Percentiles rank a stretch among this genome's conserved stretches.
These are phyloP conservation scores for Excoecaria agallocha DNA, from an alignment of 345 rosid species.

Conservation along the genomic window DNA sequence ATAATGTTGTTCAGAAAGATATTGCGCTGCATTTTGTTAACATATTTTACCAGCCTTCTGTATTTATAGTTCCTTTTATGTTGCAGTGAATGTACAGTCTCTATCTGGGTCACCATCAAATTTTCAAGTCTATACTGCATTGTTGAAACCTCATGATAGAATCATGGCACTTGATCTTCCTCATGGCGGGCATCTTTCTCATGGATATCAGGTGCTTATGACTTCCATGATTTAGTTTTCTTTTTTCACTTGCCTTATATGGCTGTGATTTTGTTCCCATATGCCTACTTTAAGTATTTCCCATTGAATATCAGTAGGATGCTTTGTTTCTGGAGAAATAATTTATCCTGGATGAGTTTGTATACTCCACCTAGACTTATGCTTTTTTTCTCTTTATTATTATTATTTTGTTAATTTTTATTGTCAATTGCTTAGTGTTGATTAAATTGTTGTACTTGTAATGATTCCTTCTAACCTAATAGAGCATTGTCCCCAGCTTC, in stretches of 20 bases:
- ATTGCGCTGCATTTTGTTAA: not conserved
- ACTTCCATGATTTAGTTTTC: constrained; percentile 10
- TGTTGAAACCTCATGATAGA: constrained; percentile 91
- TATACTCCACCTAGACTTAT: no score
- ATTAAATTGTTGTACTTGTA: not conserved
- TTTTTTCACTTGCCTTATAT: not conserved
- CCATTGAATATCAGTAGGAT: not conserved
- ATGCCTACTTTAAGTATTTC: not conserved
- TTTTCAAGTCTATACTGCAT: constrained; percentile 94
- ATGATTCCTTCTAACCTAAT: not conserved
- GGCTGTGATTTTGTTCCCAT: not conserved
- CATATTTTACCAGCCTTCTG: constrained; percentile 6
- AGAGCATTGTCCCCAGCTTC: not conserved
- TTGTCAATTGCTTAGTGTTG: not conserved
- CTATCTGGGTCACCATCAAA: constrained; percentile 96
- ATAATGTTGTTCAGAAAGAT: not conserved
- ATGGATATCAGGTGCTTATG: constrained; percentile 86
- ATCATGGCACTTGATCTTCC: constrained; percentile 99
- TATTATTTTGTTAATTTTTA: not conserved
- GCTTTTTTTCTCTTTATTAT: no score
- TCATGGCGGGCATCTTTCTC: constrained; percentile 99
- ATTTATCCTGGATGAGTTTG: not conserved
- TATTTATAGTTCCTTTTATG: constrained; percentile 18
- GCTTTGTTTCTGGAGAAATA: not conserved
- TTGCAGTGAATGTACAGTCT: constrained; percentile 92